A percentile compares a stretch with the other conserved stretches of the same genome.
Conservation (phyloP, 2,329 filamentous ascomycete genomes). For the Clonostachys rosea region DNA sequence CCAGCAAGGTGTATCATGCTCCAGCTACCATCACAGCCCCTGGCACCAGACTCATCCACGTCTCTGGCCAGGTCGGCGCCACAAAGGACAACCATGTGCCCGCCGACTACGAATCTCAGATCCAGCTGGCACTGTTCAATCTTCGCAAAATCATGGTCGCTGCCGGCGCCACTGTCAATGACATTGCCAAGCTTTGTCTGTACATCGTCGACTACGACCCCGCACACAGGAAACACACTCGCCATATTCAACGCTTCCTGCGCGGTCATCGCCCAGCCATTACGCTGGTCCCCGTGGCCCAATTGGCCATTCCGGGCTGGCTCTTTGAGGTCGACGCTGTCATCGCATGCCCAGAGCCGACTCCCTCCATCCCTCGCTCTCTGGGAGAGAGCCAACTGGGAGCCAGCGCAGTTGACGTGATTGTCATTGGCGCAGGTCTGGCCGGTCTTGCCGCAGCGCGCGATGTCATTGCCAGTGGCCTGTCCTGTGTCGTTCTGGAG, state of each 20-base stretch:
- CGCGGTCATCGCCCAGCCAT: conserved; percentile 30
- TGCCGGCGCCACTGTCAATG: conserved; percentile 22
- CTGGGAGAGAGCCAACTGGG: not conserved
- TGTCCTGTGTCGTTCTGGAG: conserved; percentile 39
- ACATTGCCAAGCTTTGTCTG: conserved; percentile 33
- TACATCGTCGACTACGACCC: conserved; percentile 38
- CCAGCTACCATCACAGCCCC: conserved; percentile 11
- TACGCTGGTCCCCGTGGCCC: conserved; percentile 33
- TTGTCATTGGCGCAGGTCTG: conserved; percentile 41
- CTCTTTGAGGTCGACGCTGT: conserved; percentile 39
- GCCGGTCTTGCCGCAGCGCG: conserved; percentile 28
- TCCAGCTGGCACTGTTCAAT: conserved; percentile 30
- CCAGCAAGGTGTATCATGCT: conserved; percentile 8
- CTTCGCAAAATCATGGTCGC: conserved; percentile 25
- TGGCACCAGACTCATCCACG: conserved; percentile 12
- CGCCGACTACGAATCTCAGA: conserved; percentile 31
- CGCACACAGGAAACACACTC: conserved; percentile 23
- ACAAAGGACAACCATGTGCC: conserved; percentile 22
- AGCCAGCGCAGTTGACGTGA: conserved; percentile 10
- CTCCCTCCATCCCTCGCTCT: not conserved
- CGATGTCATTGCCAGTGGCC: conserved; percentile 22
- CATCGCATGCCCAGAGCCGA: conserved; percentile 10
- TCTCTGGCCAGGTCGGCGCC: conserved; percentile 28
- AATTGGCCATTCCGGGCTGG: conserved; percentile 28
- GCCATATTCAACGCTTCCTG: conserved; percentile 28